phyloP scores from a whole-genome alignment of 345 rosid genomes.

The Draba incana region DNA sequence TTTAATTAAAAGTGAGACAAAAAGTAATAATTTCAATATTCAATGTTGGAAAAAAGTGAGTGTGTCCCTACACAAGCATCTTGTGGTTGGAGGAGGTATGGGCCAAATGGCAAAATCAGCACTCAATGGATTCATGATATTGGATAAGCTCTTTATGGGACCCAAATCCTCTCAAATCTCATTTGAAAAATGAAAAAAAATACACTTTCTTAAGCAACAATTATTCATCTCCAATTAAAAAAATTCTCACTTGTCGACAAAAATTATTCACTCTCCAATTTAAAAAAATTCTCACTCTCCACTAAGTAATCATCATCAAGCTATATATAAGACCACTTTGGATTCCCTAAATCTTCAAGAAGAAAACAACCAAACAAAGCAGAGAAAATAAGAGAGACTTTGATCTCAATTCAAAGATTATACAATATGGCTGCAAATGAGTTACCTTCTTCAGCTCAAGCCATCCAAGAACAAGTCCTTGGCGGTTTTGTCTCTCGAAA shows the following conservation, averaged over 20 bases:
- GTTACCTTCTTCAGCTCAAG: slow-evolving; percentile 36
- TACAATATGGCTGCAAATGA: slow-evolving; percentile 31
- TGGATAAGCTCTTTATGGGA: slow-evolving; percentile 37
- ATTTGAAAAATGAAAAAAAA: slow-evolving; percentile 1
- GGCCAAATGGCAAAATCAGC: slow-evolving; percentile 31
- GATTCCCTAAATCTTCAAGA: slow-evolving; percentile 8
- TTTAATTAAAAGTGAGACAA: slow-evolving; percentile 31
- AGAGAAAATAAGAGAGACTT: slow-evolving; percentile 22
- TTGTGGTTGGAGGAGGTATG: slow-evolving; percentile 34
- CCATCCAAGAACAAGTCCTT: slow-evolving; percentile 35
- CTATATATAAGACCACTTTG: slow-evolving; percentile 34
- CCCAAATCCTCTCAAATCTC: slow-evolving; percentile 37
- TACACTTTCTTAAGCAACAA: slow-evolving; percentile 27
- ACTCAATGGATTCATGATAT: slow-evolving; percentile 28
- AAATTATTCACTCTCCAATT: no score
- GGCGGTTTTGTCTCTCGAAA: slow-evolving; percentile 42
- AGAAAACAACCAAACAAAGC: slow-evolving; percentile 15
- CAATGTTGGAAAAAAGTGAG: slow-evolving; percentile 30
- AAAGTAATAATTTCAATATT: slow-evolving; percentile 7
- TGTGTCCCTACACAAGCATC: slow-evolving; percentile 40
- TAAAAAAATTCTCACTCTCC: slow-evolving; percentile 13
- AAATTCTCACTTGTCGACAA: slow-evolving; percentile 13
- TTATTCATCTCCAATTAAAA: slow-evolving; percentile 19
- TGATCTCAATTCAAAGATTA: not conserved
- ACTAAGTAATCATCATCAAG: slow-evolving; percentile 18